Conservation (phyloP, 1,284 basidiomycete genomes). For the Puccinia polysora region DNA sequence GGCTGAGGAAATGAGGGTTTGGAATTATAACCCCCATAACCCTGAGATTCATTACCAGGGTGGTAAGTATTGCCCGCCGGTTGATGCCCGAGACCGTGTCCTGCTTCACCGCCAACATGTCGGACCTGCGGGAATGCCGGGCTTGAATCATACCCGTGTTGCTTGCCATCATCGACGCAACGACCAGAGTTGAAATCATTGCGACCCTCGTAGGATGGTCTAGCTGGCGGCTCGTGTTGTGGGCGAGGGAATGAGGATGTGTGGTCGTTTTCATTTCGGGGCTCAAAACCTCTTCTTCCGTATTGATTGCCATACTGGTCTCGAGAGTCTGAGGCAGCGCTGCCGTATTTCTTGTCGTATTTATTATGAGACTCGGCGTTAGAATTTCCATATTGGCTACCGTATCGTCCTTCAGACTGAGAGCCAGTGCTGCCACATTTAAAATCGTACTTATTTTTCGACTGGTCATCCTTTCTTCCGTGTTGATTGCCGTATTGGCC, state of each 20-base stretch:
- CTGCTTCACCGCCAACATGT: neutral
- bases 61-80: neutral
- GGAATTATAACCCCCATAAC: neutral
- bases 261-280: neutral
- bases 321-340: neutral
- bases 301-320: neutral
- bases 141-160: neutral
- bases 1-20: conserved; percentile 10
- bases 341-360: too few relatives aligned
- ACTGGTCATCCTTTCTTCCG: too few relatives aligned
- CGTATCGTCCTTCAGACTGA: conserved; percentile 3
- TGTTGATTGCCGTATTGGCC: neutral
- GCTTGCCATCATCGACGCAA: neutral
- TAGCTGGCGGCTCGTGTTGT: conserved; percentile 1
- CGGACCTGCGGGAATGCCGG: conserved; percentile 9
- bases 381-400: too few relatives aligned
- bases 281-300: neutral
- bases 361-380: too few relatives aligned
- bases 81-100: neutral
- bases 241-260: conserved; percentile 4
- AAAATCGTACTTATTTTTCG: too few relatives aligned
- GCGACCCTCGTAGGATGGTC: neutral
- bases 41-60: neutral
- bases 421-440: too few relatives aligned
- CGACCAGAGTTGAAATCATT: neutral